These are phyloP conservation scores for Hygrophorus russula DNA, from an alignment of 768 basidiomycete genomes.

Conservation along the genomic window DNA sequence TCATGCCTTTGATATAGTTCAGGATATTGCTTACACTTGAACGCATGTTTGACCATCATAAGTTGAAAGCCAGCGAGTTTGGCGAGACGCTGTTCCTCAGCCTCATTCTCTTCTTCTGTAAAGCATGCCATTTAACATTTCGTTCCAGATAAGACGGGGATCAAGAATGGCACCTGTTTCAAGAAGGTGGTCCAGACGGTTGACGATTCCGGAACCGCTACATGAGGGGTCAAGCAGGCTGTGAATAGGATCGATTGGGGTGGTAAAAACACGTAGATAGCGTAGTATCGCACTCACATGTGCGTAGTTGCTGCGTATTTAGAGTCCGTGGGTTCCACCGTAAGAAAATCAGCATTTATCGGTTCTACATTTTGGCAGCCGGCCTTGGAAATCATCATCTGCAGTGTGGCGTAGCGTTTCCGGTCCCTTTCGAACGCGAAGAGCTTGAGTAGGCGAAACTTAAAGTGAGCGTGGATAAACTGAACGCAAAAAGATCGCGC, in stretches of 20 bases:
- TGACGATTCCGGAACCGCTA: conserved; percentile 89
- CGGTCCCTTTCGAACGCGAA: conserved; percentile 86
- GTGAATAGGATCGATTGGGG: conserved; percentile 1
- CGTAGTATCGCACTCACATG: conserved; percentile 46
- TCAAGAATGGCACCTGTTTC: conserved; percentile 41
- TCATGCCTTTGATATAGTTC: conserved; percentile 2
- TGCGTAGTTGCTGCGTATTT: conserved; percentile 66
- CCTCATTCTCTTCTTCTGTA: conserved; percentile 47
- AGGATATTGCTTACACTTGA: conserved; percentile 59
- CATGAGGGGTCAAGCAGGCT: conserved; percentile 95
- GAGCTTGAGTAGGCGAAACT: conserved; percentile 28
- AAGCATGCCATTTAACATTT: conserved; percentile 6
- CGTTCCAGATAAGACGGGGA: background rate
- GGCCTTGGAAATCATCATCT: conserved; percentile 77
- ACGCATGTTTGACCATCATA: conserved; percentile 86
- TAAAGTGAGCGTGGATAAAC: background rate
- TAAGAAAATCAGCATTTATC: conserved; percentile 75
- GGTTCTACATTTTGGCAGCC: conserved; percentile 73
- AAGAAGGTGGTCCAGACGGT: conserved; percentile 76
- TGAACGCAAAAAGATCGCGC: conserved; percentile 5
- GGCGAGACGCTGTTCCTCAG: conserved; percentile 57
- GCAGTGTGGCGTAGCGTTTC: conserved; percentile 71
- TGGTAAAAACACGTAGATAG: background rate
- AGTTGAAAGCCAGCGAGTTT: conserved; percentile 86
- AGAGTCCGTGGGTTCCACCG: conserved; percentile 53